A percentile compares a stretch with the other conserved stretches of the same genome.
phyloP scores from a whole-genome alignment of 441 rosid genomes.

The Pelargonium myrrhifolium region DNA sequence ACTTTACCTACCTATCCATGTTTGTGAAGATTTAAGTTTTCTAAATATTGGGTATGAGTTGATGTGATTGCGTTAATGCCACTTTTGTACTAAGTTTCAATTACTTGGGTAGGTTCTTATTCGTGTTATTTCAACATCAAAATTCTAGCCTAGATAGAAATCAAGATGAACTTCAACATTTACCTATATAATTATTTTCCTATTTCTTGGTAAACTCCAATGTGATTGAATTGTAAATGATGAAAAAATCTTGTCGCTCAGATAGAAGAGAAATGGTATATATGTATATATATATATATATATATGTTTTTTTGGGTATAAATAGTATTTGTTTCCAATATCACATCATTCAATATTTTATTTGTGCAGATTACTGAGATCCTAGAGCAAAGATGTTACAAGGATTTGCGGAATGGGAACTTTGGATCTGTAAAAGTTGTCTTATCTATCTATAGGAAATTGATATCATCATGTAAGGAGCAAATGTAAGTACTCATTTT shows the following conservation, averaged over 20 bases:
- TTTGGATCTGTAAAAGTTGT: constrained; percentile 75
- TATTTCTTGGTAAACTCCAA: background rate
- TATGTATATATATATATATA: too few relatives aligned
- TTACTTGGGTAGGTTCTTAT: background rate
- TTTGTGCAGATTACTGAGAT: constrained; percentile 58
- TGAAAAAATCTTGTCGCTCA: background rate
- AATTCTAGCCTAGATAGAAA: background rate
- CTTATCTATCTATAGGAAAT: constrained; percentile 60
- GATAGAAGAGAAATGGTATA: background rate
- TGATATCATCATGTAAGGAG: constrained; percentile 76
- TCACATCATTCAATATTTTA: constrained; percentile 12
- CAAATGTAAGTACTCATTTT: constrained; percentile 64
- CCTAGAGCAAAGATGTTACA: constrained; percentile 81
- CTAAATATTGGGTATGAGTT: background rate
- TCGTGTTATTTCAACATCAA: background rate
- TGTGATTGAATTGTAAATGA: background rate
- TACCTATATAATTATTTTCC: background rate
- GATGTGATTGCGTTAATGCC: background rate
- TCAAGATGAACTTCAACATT: background rate
- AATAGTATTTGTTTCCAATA: background rate
- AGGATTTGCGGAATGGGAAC: constrained; percentile 73
- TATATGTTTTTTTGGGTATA: background rate
- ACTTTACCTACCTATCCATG: background rate
- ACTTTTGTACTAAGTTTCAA: background rate
- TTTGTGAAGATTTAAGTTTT: background rate